Conservation (phyloP, 345 rosid genomes). For the Syzygium aromaticum region DNA sequence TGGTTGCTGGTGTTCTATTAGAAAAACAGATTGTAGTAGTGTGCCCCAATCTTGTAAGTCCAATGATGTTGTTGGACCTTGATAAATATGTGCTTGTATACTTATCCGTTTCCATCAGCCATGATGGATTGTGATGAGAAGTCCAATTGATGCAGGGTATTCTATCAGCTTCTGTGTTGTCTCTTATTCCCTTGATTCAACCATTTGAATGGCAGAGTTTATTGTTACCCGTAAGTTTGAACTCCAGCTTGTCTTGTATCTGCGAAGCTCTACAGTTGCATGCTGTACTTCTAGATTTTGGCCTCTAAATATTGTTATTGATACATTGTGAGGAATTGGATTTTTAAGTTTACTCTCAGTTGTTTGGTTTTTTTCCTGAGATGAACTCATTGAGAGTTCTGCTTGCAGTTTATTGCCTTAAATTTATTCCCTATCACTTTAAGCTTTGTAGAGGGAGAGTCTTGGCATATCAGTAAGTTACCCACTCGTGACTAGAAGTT, state of each 20-base stretch:
- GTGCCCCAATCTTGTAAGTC: slow-evolving; percentile 90
- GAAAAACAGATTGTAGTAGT: slow-evolving; percentile 81
- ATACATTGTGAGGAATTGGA: neutral
- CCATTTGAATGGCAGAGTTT: slow-evolving; percentile 99
- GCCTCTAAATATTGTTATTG: neutral
- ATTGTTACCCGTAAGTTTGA: slow-evolving; percentile 73
- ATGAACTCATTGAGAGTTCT: neutral
- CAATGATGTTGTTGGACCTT: neutral
- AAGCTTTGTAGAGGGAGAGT: neutral
- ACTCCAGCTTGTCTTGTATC: neutral
- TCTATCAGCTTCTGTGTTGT: slow-evolving; percentile 75
- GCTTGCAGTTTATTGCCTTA: neutral
- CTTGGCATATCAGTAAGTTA: neutral
- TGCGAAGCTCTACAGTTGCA: neutral
- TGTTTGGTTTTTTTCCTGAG: neutral
- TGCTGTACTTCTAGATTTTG: neutral
- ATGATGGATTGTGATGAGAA: neutral
- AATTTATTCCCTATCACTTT: neutral
- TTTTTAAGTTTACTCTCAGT: neutral
- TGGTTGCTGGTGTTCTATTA: slow-evolving; percentile 75
- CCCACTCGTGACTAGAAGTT: neutral
- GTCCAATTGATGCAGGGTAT: slow-evolving; percentile 57
- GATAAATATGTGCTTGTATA: neutral
- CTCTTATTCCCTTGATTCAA: slow-evolving; percentile 79
- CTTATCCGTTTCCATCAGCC: neutral